Base-by-base conservation (phyloP, 345 rosid genomes). In the Limnanthes douglasii region DNA sequence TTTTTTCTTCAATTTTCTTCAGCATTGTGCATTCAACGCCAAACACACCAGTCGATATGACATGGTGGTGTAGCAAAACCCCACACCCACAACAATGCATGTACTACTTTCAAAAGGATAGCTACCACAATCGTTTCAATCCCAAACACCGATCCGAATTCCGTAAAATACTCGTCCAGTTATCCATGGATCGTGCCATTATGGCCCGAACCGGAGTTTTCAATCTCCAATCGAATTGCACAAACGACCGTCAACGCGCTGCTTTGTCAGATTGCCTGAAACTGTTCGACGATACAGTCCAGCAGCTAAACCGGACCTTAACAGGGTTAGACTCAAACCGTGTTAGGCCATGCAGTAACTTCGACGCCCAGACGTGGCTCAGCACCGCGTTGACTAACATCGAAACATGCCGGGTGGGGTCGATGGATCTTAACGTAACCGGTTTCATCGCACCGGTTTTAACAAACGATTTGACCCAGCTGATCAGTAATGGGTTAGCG, bases 321-420 rank as follows among this genome's bases (percentile, higher is more conserved):
- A 48, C 42, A 3, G 78, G 83, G 22, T 31, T 73, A 1, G 10
- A 47, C 11, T 43, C 45, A 18, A 39, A 28, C 18, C 37, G 38
- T 9, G 7, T 46, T 12, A 37, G 30, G 13, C 4, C 11, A 0
- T 74, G 74, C 53, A 41, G 73, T 3, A 56, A 68, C 45, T 67
- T 74, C 8, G 95, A 88, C 39, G 70, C 69, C 8, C 95, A 83
- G 8, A 88, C 97, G 0, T 88, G 95, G 94, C 72, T 88, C 2
- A 88, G 94, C 67, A 64, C 90, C 0, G 78, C 92, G 8, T 46
- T 88, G 15, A 88, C 95, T 29, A 88, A 88, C 56, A 66, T 61
- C 14, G 69, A 57, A 31, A 83, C 97, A 1, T 88, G 97, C 46
- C 51, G 35, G 11, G 28, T 62, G 3, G 93, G 95, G 25, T 60